Percentiles rank a stretch among this genome's conserved stretches.
Evolutionary conservation across 257 asterid genomes (phyloP).

Genomic region (Henckelia pumila): DNA sequence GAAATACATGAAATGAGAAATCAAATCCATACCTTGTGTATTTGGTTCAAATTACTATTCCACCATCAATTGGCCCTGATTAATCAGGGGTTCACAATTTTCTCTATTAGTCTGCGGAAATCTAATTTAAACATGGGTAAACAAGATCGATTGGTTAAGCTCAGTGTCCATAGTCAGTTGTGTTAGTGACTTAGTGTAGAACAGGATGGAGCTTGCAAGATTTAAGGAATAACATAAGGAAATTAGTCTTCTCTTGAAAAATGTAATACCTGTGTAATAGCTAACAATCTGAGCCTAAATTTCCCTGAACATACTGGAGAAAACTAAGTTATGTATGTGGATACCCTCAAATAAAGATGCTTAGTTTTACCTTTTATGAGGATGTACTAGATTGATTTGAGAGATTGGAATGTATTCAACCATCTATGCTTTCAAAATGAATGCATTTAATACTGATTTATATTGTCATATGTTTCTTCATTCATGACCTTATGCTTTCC

Average conservation of each 20-base stretch:
- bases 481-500: conserved; percentile 10
- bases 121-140: background rate
- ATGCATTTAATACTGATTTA: conserved; percentile 15
- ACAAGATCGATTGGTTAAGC: background rate
- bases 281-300: no score
- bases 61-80: background rate
- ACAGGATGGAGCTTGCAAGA: no score
- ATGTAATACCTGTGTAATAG: no score
- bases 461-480: conserved; percentile 14
- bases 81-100: background rate
- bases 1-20: no score
- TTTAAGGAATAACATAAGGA: no score
- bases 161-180: background rate
- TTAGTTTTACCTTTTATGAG: conserved; percentile 1
- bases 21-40: background rate
- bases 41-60: background rate
- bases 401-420: conserved; percentile 9
- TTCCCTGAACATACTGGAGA: background rate
- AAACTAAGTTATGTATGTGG: background rate
- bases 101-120: background rate
- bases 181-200: no score
- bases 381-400: background rate
- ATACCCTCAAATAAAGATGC: background rate
- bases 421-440: conserved; percentile 6
- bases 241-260: no score